Conservation (phyloP, 805 yeast genomes). For the Starmerella potacharoeniae region DNA sequence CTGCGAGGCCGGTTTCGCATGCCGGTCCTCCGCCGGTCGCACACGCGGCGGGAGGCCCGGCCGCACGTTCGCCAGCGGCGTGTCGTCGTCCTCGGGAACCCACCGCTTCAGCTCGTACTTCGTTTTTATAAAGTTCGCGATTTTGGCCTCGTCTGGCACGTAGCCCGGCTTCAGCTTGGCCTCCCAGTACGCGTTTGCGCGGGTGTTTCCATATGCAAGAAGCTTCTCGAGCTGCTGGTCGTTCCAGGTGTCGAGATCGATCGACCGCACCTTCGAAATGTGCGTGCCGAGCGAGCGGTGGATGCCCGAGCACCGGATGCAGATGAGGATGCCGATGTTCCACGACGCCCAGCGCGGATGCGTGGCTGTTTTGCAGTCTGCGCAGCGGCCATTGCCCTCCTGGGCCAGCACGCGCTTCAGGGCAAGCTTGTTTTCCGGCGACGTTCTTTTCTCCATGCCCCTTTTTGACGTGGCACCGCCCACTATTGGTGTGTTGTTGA, state of each 20-base stretch:
- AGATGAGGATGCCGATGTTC: constrained; percentile 85
- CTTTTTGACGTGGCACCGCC: neutral
- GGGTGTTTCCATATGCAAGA: constrained; percentile 77
- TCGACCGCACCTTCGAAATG: constrained; percentile 82
- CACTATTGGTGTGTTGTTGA: neutral
- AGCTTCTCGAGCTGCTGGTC: constrained; percentile 77
- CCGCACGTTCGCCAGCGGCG: constrained; percentile 20
- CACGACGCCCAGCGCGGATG: constrained; percentile 98
- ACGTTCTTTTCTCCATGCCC: constrained; percentile 18
- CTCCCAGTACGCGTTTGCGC: constrained; percentile 79
- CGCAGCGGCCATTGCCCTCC: constrained; percentile 66
- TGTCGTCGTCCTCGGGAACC: constrained; percentile 37
- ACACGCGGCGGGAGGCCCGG: constrained; percentile 5
- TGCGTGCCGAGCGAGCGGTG: constrained; percentile 95
- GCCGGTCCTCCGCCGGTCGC: neutral
- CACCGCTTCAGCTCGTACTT: constrained; percentile 88
- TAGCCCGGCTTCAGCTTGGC: constrained; percentile 56
- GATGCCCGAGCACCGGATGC: constrained; percentile 87
- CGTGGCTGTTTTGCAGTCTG: constrained; percentile 78
- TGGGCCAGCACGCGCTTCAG: constrained; percentile 66
- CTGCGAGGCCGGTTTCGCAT: neutral
- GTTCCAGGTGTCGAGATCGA: constrained; percentile 93
- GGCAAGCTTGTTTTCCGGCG: constrained; percentile 41
- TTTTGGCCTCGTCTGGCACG: constrained; percentile 70
- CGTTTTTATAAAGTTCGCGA: constrained; percentile 81